Conservation (phyloP, 306 rosid species). For the Gleditsia sinensis region DNA sequence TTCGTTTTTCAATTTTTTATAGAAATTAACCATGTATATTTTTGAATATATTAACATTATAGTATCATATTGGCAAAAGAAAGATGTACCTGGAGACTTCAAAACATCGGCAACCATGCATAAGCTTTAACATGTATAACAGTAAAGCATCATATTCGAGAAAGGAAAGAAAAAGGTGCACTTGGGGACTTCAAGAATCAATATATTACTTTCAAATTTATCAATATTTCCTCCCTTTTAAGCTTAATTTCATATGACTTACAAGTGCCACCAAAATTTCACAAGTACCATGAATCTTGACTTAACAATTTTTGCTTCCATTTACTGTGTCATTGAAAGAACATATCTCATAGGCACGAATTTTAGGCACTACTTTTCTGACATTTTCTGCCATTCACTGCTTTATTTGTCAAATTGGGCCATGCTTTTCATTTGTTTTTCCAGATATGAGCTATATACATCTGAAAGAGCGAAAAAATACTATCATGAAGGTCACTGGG, state of each 20-base stretch:
- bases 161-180: neutral
- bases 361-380: neutral
- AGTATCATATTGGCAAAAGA: neutral
- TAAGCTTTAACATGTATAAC: conserved; percentile 6
- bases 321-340: neutral
- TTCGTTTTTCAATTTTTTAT: conserved; percentile 12
- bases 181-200: neutral
- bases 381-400: neutral
- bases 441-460: neutral
- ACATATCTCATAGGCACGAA: neutral
- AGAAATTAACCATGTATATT: conserved; percentile 1
- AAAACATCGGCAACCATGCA: neutral
- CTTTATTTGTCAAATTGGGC: neutral
- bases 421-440: neutral
- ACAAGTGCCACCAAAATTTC: neutral
- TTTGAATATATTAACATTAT: conserved; percentile 3
- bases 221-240: neutral
- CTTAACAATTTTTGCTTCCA: neutral
- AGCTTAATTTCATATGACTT: conserved; percentile 10
- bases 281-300: neutral
- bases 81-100: neutral
- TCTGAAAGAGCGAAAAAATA: neutral
- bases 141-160: neutral
- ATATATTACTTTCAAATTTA: neutral
- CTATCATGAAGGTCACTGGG: neutral